Evolutionary conservation across 805 yeast genomes (phyloP), one percentile per base, ranked within the genome.

Genomic region (Pichia insulana): DNA sequence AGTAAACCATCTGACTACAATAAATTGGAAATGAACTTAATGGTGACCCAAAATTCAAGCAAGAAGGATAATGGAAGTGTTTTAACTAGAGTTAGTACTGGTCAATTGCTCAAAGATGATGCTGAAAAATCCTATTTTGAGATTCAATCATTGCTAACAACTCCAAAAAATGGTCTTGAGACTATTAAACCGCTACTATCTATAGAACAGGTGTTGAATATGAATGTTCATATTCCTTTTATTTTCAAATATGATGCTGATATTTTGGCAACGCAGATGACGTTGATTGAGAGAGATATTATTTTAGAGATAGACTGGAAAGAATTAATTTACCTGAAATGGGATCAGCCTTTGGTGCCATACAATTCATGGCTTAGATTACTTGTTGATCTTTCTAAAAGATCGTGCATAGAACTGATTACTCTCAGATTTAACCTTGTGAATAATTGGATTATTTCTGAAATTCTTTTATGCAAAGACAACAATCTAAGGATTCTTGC

Each of bases 371-470:
- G 98, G 98, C 64, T 88, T 22, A 82, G 78, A 48, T 69, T 85
- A 28, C 66, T 89, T 42, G 73, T 79, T 18, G 75, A 78, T 58
- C 74, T 55, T 59, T 40, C 45, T 4, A 42, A 45, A 10, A 55
- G 53, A 41, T 47, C 80, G n/a, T 96, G 97, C 0, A 78, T 88
- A 30, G 86, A 85, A 48, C 64, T 90, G 37, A 87, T 86, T 11
- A 79, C 87, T 32, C 73, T 94, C 0, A 68, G 98, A 46, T 92
- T 89, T 69, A 89, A 90, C 56, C 65, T 90, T 45, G 80, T 85
- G 66, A 89, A 85, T 7, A 86, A 85, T 53, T 90, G 97, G 97
- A 79, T 89, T 33, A 78, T 85, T 28, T 85, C 96, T 0, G 96
- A 90, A 64, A 76, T 92, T 42, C 60, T 87, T 13, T 64, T 90